phyloP scores from a whole-genome alignment of 176 grass and related monocot genomes.

The Avena atlantica region DNA sequence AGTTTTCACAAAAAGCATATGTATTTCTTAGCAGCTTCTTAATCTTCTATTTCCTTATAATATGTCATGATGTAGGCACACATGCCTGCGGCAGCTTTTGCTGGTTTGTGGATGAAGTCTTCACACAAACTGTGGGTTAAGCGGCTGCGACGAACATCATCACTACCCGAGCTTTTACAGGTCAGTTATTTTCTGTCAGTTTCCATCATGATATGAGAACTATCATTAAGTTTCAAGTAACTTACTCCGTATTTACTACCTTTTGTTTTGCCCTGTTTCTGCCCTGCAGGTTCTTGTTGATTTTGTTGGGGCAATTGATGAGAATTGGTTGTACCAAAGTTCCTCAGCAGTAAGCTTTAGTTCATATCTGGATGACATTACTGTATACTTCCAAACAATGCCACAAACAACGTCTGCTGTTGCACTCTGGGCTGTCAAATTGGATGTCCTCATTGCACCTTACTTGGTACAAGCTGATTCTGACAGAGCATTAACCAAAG shows the following conservation, averaged over 20 bases:
- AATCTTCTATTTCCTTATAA: slow-evolving; percentile 25
- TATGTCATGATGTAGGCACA: slow-evolving; percentile 52
- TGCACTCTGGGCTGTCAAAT: slow-evolving; percentile 94
- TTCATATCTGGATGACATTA: slow-evolving; percentile 75
- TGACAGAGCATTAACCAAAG: slow-evolving; percentile 37
- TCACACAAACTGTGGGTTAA: slow-evolving; percentile 94
- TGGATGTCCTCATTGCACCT: slow-evolving; percentile 76
- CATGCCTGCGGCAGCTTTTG: slow-evolving; percentile 83
- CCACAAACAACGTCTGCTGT: slow-evolving; percentile 90
- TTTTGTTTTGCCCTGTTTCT: slow-evolving; percentile 45
- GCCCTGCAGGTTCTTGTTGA: slow-evolving; percentile 76
- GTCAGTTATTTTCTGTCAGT: slow-evolving; percentile 30
- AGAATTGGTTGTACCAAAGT: slow-evolving; percentile 83
- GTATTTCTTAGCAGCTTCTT: slow-evolving; percentile 7
- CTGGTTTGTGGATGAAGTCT: slow-evolving; percentile 87
- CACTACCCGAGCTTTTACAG: slow-evolving; percentile 87
- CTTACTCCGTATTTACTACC: slow-evolving; percentile 14
- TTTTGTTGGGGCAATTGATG: slow-evolving; percentile 92
- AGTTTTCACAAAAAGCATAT: neutral
- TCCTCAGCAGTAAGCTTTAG: slow-evolving; percentile 47
- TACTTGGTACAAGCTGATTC: slow-evolving; percentile 45
- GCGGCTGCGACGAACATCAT: slow-evolving; percentile 78
- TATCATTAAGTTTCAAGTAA: slow-evolving; percentile 20
- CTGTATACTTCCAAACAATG: slow-evolving; percentile 89
- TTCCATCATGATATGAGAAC: slow-evolving; percentile 23